Conservation (phyloP, 345 rosid genomes). For the Hibiscus tridactylites region DNA sequence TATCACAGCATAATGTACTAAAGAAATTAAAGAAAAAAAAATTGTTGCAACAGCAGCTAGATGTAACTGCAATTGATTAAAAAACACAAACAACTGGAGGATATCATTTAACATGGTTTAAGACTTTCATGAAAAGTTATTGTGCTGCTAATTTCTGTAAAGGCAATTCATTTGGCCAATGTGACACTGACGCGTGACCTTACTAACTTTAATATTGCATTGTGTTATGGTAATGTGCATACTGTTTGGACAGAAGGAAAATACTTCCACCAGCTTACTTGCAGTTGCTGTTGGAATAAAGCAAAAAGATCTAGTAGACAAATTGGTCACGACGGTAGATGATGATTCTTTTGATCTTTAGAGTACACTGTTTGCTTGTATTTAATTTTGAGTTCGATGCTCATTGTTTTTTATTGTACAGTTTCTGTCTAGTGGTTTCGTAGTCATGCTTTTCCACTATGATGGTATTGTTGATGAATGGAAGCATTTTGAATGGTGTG, state of each 20-base stretch:
- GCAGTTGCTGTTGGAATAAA: conserved; percentile 50
- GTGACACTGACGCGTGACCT: not conserved
- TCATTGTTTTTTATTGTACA: conserved; percentile 24
- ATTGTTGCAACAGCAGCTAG: not conserved
- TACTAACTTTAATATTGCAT: not conserved
- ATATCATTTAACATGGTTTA: not conserved
- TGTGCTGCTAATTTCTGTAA: not conserved
- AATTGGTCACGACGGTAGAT: conserved; percentile 49
- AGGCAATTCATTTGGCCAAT: not conserved
- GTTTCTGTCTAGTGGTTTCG: conserved; percentile 58
- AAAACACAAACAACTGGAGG: too few species aligned
- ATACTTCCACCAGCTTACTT: conserved; percentile 29
- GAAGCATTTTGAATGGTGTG: conserved; percentile 57
- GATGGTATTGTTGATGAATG: conserved; percentile 74
- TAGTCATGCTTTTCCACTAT: conserved; percentile 83
- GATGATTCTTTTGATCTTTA: not conserved
- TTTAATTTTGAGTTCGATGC: not conserved
- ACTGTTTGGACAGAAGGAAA: conserved; percentile 22
- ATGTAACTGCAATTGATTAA: not conserved
- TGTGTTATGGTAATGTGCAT: not conserved
- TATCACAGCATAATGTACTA: not conserved
- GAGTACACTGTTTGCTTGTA: conserved; percentile 1
- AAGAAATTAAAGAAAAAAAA: not conserved
- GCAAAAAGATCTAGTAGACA: conserved; percentile 44
- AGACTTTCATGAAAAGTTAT: not conserved